Percentiles rank a stretch among this genome's conserved stretches.
Evolutionary conservation across 2,329 filamentous ascomycete species (phyloP).

Genomic region (Hypoxylon sp.): DNA sequence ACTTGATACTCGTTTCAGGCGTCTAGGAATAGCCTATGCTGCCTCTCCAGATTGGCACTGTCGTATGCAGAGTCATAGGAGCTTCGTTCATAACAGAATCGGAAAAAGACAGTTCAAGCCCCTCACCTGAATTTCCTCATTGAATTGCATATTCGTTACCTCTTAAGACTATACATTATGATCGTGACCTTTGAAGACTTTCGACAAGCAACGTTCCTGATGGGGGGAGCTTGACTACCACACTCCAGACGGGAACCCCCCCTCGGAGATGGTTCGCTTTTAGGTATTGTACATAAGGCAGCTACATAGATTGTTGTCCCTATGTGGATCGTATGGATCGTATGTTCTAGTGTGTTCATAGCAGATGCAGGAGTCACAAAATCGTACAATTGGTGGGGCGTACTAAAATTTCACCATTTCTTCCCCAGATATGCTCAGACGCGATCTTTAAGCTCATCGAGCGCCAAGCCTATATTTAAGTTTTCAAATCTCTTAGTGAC

Average conservation of each 20-base stretch:
- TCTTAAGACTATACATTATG: slow-evolving; percentile 5
- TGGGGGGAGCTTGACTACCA: slow-evolving; percentile 18
- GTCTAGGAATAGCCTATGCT: slow-evolving; percentile 42
- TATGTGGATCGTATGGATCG: slow-evolving; percentile 26
- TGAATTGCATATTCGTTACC: slow-evolving; percentile 26
- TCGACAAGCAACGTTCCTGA: slow-evolving; percentile 31
- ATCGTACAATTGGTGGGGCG: slow-evolving; percentile 25
- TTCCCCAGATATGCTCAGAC: slow-evolving; percentile 44
- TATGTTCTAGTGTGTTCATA: slow-evolving; percentile 17
- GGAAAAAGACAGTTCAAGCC: slow-evolving; percentile 45
- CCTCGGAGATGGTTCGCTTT: slow-evolving; percentile 33
- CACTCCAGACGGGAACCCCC: slow-evolving; percentile 31
- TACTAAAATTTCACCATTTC: slow-evolving; percentile 36
- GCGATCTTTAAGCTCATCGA: slow-evolving; percentile 38
- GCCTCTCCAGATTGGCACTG: slow-evolving; percentile 37
- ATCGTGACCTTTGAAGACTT: slow-evolving; percentile 9
- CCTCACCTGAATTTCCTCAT: slow-evolving; percentile 31
- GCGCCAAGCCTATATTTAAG: slow-evolving; percentile 31
- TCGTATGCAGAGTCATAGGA: slow-evolving; percentile 24
- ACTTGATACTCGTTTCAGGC: slow-evolving; percentile 48
- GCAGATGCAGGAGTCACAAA: slow-evolving; percentile 21
- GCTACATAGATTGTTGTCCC: slow-evolving; percentile 9
- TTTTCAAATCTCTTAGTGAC: slow-evolving; percentile 9
- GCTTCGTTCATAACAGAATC: slow-evolving; percentile 39
- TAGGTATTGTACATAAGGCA: slow-evolving; percentile 16